Percentiles rank a stretch among this genome's conserved stretches.
Conservation (phyloP, 176 grass and related monocot species). For the Rhynchospora tenuis region DNA sequence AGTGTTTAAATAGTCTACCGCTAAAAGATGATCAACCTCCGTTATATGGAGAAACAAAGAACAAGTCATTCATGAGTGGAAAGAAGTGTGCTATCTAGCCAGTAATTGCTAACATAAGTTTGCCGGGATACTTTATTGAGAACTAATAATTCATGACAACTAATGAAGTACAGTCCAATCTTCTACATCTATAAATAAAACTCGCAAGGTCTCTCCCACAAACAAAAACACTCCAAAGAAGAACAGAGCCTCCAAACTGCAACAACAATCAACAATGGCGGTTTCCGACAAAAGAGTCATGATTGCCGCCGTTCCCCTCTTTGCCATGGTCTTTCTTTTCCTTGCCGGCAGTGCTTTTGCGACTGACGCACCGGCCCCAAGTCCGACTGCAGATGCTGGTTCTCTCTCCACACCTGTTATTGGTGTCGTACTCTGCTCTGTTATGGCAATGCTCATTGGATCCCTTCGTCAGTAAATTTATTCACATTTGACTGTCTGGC, state of each 20-base stretch:
- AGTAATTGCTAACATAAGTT: neutral
- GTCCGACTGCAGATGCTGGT: constrained; percentile 44
- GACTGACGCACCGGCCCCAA: constrained; percentile 62
- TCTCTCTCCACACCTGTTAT: constrained; percentile 30
- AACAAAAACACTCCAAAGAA: too few relatives aligned
- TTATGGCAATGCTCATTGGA: constrained; percentile 48
- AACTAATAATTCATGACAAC: neutral
- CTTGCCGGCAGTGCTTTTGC: constrained; percentile 38
- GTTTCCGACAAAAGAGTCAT: constrained; percentile 26
- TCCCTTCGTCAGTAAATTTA: constrained; percentile 38
- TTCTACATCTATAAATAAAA: constrained; percentile 28
- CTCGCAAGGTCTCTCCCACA: too few relatives aligned
- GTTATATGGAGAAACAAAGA: neutral
- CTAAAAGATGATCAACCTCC: neutral
- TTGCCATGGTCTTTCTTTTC: constrained; percentile 25
- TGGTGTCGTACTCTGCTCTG: constrained; percentile 50
- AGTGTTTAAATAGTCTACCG: neutral
- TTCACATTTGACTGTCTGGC: neutral
- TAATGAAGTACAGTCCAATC: constrained; percentile 6
- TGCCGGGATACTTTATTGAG: neutral
- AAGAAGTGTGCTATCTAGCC: neutral
- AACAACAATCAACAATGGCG: neutral
- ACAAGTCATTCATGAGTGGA: neutral
- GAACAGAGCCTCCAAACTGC: neutral
- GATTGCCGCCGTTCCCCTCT: constrained; percentile 14